phyloP scores from a whole-genome alignment of 2,329 filamentous ascomycete genomes.

The Samsoniella hepiali region DNA sequence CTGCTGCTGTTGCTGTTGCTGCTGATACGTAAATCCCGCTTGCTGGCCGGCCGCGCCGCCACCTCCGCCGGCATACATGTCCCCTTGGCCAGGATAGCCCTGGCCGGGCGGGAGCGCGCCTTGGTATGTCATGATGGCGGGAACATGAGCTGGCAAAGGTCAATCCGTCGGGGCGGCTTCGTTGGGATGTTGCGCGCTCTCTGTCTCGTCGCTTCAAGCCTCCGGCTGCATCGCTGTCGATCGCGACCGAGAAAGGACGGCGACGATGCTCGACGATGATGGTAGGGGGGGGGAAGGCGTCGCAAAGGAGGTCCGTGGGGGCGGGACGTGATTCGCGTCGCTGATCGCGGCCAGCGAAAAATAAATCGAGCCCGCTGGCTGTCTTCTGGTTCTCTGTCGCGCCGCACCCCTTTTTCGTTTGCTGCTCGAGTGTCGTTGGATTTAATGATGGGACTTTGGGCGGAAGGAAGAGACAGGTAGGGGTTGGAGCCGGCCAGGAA shows the following conservation, averaged over 20 bases:
- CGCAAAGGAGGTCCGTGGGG: background rate
- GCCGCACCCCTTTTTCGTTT: background rate
- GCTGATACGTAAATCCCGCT: conserved; percentile 22
- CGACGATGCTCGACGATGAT: background rate
- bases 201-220: conserved; percentile 1
- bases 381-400: background rate
- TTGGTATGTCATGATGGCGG: conserved; percentile 35
- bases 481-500: conserved; percentile 6
- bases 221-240: conserved; percentile 17
- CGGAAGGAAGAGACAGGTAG: background rate
- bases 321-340: background rate
- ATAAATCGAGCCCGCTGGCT: background rate
- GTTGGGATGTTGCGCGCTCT: background rate
- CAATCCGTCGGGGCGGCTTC: conserved; percentile 6
- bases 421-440: background rate
- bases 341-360: conserved; percentile 3
- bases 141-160: conserved; percentile 20
- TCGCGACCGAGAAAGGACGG: background rate
- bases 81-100: conserved; percentile 38
- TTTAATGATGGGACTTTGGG: background rate
- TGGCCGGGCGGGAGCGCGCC: conserved; percentile 40
- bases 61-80: conserved; percentile 22
- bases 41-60: conserved; percentile 10
- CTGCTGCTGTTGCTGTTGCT: conserved; percentile 25
- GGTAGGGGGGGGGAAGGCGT: background rate